These are phyloP conservation scores for Senecio squalidus DNA, from an alignment of 140 eudicot species.

Conservation along the genomic window DNA sequence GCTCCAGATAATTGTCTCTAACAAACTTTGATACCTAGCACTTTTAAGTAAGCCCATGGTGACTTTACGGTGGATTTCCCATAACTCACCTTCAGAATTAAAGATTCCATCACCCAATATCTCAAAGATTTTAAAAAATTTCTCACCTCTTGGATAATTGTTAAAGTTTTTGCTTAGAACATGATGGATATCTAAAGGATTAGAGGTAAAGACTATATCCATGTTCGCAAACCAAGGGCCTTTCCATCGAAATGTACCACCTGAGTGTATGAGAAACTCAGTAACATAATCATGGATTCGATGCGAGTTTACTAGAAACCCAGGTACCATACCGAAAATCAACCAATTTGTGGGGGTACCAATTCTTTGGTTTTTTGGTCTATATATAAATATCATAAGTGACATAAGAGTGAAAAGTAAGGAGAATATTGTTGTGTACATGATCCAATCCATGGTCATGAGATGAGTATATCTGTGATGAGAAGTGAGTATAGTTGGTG, in stretches of 20 bases:
- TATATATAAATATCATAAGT: too few species aligned
- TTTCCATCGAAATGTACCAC: constrained; percentile 10
- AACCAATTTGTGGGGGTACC: too few species aligned
- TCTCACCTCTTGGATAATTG: constrained; percentile 23
- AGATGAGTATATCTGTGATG: too few species aligned
- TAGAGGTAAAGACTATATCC: constrained; percentile 3
- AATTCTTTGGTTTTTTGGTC: too few species aligned
- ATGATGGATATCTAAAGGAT: constrained; percentile 24
- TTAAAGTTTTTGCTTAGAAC: too few species aligned
- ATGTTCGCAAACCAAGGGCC: constrained; percentile 28
- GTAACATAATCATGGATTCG: constrained; percentile 16
- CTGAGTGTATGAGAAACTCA: not conserved
- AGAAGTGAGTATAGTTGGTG: too few species aligned
- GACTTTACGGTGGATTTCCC: constrained; percentile 19
- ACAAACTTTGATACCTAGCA: constrained; percentile 4
- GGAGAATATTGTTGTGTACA: too few species aligned
- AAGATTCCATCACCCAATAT: too few species aligned
- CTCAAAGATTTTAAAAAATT: constrained; percentile 12
- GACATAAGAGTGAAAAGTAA: too few species aligned
- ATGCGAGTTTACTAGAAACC: not conserved
- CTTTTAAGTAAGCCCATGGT: constrained; percentile 2
- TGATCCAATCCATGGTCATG: too few species aligned
- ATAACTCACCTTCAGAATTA: too few species aligned
- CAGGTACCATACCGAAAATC: constrained; percentile 20
- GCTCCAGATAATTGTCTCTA: too few species aligned